Conservation (phyloP, 2,329 filamentous ascomycete species). For the Chrysosporium keratinophilum region DNA sequence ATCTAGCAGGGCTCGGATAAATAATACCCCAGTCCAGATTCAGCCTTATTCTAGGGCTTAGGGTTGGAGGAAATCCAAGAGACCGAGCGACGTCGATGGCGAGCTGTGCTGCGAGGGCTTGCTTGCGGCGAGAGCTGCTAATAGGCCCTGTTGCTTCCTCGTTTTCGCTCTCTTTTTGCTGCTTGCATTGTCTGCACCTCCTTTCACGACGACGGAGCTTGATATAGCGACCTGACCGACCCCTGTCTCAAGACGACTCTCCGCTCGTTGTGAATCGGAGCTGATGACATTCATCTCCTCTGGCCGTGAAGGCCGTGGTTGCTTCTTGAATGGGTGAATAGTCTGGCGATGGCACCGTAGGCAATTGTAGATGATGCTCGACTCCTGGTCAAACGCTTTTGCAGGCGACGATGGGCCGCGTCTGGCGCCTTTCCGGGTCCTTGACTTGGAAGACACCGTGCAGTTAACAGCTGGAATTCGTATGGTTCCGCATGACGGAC, state of each 20-base stretch:
- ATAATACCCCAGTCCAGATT: not conserved
- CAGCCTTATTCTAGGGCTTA: constrained; percentile 12
- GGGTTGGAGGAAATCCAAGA: constrained; percentile 46
- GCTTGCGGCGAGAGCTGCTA: constrained; percentile 43
- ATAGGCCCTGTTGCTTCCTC: constrained; percentile 44
- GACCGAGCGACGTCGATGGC: constrained; percentile 32
- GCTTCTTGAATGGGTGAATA: constrained; percentile 21
- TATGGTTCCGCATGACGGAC: constrained; percentile 33
- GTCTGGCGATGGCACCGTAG: constrained; percentile 29
- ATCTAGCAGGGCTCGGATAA: constrained; percentile 18
- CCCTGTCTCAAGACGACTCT: constrained; percentile 11
- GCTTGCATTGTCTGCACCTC: constrained; percentile 33
- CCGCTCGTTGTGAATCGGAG: constrained; percentile 4
- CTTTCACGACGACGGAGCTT: constrained; percentile 7
- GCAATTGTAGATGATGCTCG: constrained; percentile 27
- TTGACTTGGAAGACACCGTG: constrained; percentile 21
- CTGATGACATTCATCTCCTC: constrained; percentile 13
- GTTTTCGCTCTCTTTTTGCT: constrained; percentile 49
- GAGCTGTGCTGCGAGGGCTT: constrained; percentile 21
- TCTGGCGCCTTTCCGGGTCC: constrained; percentile 16
- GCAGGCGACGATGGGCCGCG: constrained; percentile 5
- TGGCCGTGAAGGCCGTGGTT: constrained; percentile 13
- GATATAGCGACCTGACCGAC: not conserved
- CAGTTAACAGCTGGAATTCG: constrained; percentile 26
- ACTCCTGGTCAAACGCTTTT: constrained; percentile 13